phyloP scores from a whole-genome alignment of 2,329 filamentous ascomycete genomes.

The Paraconiothyrium sp. region DNA sequence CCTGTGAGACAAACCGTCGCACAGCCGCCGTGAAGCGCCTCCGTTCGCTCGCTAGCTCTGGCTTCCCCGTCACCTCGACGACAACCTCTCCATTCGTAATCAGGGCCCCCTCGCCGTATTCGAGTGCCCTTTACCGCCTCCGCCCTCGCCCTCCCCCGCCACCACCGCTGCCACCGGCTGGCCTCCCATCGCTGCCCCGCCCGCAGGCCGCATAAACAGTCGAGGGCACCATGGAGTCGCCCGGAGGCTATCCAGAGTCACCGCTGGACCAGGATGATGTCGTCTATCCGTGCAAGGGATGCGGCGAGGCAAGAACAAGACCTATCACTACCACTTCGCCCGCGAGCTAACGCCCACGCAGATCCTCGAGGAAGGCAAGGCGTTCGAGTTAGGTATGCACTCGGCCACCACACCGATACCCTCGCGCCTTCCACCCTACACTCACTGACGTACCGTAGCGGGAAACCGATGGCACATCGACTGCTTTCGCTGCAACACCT shows the following conservation, averaged over 20 bases:
- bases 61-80: slow-evolving; percentile 1
- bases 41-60: background rate
- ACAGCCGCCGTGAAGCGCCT: background rate
- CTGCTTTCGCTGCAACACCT: slow-evolving; percentile 98
- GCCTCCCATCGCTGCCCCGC: slow-evolving; percentile 10
- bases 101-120: background rate
- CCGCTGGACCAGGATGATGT: slow-evolving; percentile 56
- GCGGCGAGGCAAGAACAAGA: slow-evolving; percentile 50
- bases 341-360: slow-evolving; percentile 53
- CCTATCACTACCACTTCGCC: slow-evolving; percentile 11
- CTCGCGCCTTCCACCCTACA: slow-evolving; percentile 16
- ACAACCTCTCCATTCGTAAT: background rate
- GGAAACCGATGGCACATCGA: slow-evolving; percentile 98
- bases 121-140: background rate
- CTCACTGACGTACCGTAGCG: slow-evolving; percentile 64
- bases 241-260: slow-evolving; percentile 63
- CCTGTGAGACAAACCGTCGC: background rate
- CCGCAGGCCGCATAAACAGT: slow-evolving; percentile 17
- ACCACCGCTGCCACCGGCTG: slow-evolving; percentile 4
- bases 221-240: slow-evolving; percentile 61
- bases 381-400: slow-evolving; percentile 88
- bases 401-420: slow-evolving; percentile 27
- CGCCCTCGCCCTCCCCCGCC: background rate
- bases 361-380: slow-evolving; percentile 98
- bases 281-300: slow-evolving; percentile 73